These are phyloP conservation scores for Salvia rosmarinus DNA, from an alignment of 257 asterid genomes.

Conservation along the genomic window DNA sequence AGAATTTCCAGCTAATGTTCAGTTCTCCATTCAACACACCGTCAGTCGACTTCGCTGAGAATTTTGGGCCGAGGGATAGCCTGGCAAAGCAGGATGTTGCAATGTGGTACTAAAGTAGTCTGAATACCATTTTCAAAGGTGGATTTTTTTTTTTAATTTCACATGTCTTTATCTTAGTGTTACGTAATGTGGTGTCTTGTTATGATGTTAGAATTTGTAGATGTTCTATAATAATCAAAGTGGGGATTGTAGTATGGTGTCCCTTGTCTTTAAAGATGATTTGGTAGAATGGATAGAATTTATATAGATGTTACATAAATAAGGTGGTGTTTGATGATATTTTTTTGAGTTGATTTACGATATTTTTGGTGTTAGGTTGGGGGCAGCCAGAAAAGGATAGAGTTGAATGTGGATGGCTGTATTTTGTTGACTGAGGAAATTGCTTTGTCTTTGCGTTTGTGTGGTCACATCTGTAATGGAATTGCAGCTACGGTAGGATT, in stretches of 20 bases:
- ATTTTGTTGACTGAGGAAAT: constrained; percentile 49
- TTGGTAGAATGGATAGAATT: constrained; percentile 38
- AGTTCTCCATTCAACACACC: constrained; percentile 62
- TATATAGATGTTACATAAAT: constrained; percentile 47
- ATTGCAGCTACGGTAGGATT: constrained; percentile 2
- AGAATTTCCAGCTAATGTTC: constrained; percentile 59
- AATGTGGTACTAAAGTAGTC: constrained; percentile 53
- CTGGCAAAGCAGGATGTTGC: constrained; percentile 57
- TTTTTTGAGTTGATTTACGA: neutral
- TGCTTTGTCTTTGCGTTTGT: constrained; percentile 26
- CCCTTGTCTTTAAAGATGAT: constrained; percentile 33
- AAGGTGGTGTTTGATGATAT: constrained; percentile 13
- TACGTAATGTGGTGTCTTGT: constrained; percentile 24
- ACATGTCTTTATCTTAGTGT: constrained; percentile 28
- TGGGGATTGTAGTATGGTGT: constrained; percentile 25
- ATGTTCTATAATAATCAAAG: constrained; percentile 45
- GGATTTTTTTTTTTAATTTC: constrained; percentile 35
- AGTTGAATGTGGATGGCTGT: constrained; percentile 40
- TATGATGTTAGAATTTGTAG: constrained; percentile 38
- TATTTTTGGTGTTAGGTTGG: neutral
- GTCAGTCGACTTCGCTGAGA: constrained; percentile 46
- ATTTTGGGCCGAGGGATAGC: constrained; percentile 48
- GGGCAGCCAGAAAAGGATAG: constrained; percentile 9
- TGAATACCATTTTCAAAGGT: constrained; percentile 21
- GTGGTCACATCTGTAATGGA: constrained; percentile 25